Evolutionary conservation across 805 yeast genomes (phyloP), one percentile per base, ranked within the genome.

Genomic region (Candida golubevii): DNA sequence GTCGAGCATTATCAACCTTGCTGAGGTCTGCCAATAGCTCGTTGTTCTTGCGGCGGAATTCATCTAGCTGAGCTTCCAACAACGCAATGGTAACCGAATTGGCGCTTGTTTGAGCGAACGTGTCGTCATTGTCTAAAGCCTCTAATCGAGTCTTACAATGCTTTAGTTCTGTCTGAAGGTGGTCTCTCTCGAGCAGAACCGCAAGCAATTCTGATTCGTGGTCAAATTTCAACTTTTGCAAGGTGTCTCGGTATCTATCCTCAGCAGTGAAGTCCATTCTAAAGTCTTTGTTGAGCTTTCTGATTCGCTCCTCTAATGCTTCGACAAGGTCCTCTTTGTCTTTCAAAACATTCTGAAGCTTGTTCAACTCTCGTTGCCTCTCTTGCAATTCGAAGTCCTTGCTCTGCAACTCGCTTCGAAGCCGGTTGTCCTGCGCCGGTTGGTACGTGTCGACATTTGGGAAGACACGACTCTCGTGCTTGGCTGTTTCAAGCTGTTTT

Each of bases 171-270:
- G 57, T 51, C 45, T 63, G 65, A 35, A 67, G 36, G 15, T 61
- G 61, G 11, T 66, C 68, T 35, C 66, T 58, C 26, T 77, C 81
- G 18, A 61, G 53, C 42, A 64, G 63, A 15, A 70, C 46, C 18
- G 65, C 48, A 30, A 66, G 65, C 31, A 71, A 56, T 39, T 67
- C 62, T 9, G 66, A 62, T 43, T 75, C 78, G 44, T 67, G 62
- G 6, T 59, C 59, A 4, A 65, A 48, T 43, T 69, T 72, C 1
- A 65, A 42, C 14, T 35, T 36, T 39, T 38, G 48, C n/a, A 44
- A 31, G n/a, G 58, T 49, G 54, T 69, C 46, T 31, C 45, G 38
- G 26, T 39, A 39, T n/a, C 45, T 34, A 32, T 48, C 45, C 28
- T 47, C 51, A 8, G 41, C 30, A 9, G 42, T 14, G 33, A 41